Percentiles rank a stretch among this genome's conserved stretches.
Evolutionary conservation across 352 stramenopile genomes (phyloP).

Genomic region (Pythium dissimile): DNA sequence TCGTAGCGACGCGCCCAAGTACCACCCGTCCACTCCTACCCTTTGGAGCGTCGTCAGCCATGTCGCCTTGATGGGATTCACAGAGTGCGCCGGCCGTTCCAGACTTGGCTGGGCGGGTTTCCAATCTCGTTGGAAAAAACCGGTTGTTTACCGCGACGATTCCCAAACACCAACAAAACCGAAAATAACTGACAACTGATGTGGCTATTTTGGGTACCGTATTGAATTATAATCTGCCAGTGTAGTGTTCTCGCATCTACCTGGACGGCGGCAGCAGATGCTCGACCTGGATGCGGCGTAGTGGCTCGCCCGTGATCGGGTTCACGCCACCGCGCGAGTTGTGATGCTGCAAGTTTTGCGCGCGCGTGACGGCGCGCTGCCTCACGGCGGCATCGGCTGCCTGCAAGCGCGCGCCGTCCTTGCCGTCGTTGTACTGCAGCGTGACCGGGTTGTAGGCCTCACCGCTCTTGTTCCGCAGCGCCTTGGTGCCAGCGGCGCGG

Average conservation of each 20-base stretch:
- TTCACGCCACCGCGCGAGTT: slow-evolving; percentile 82
- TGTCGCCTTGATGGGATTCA: slow-evolving; percentile 24
- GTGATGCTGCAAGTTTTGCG: slow-evolving; percentile 78
- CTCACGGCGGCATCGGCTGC: slow-evolving; percentile 67
- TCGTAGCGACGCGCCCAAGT: too few species aligned
- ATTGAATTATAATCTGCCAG: too few species aligned
- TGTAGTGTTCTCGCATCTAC: background rate
- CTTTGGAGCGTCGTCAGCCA: slow-evolving; percentile 55
- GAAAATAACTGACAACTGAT: slow-evolving; percentile 13
- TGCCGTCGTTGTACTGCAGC: slow-evolving; percentile 84
- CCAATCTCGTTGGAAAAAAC: too few species aligned
- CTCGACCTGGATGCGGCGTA: slow-evolving; percentile 41
- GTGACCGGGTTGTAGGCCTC: slow-evolving; percentile 88
- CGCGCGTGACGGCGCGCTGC: slow-evolving; percentile 67
- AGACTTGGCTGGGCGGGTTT: too few species aligned
- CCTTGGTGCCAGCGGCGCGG: slow-evolving; percentile 70
- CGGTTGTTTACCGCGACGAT: slow-evolving; percentile 6
- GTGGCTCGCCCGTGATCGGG: slow-evolving; percentile 76
- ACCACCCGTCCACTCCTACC: slow-evolving; percentile 28
- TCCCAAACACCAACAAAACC: slow-evolving; percentile 21
- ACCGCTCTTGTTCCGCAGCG: slow-evolving; percentile 81
- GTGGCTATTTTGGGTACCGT: too few species aligned
- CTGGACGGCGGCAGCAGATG: slow-evolving; percentile 44
- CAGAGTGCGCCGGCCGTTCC: slow-evolving; percentile 7
- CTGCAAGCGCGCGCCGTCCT: slow-evolving; percentile 69